A percentile compares a stretch with the other conserved stretches of the same genome.
Evolutionary conservation across 2,329 filamentous ascomycete genomes (phyloP).

Genomic region (Fusarium caatingaense): DNA sequence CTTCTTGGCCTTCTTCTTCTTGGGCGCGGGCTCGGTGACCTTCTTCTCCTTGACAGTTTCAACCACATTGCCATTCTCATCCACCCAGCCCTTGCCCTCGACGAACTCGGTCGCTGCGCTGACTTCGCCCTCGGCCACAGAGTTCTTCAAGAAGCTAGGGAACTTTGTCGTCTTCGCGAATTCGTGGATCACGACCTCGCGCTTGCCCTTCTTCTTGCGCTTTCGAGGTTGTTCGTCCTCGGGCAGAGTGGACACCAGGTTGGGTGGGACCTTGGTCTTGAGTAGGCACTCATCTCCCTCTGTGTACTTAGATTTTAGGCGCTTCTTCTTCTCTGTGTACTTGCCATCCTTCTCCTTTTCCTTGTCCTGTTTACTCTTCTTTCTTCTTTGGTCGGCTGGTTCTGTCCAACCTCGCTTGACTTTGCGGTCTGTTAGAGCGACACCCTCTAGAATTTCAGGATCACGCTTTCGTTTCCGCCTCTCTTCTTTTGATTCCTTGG

Average conservation of each 20-base stretch:
- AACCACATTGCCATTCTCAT: slow-evolving; percentile 80
- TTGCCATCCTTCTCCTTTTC: slow-evolving; percentile 60
- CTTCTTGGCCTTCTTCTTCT: slow-evolving; percentile 44
- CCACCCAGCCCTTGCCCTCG: slow-evolving; percentile 89
- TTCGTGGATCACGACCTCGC: slow-evolving; percentile 82
- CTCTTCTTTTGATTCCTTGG: slow-evolving; percentile 52
- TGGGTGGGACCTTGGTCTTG: slow-evolving; percentile 76
- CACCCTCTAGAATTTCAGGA: slow-evolving; percentile 68
- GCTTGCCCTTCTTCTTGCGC: slow-evolving; percentile 66
- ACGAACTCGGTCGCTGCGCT: slow-evolving; percentile 71
- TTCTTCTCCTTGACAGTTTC: slow-evolving; percentile 64
- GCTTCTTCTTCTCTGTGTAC: slow-evolving; percentile 67
- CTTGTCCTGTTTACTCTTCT: slow-evolving; percentile 61
- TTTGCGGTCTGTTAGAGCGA: slow-evolving; percentile 79
- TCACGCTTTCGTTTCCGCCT: slow-evolving; percentile 64
- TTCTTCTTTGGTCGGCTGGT: slow-evolving; percentile 62
- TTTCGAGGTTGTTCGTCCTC: slow-evolving; percentile 62
- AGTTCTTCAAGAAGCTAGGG: slow-evolving; percentile 79
- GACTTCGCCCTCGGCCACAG: slow-evolving; percentile 42
- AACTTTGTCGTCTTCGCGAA: slow-evolving; percentile 87
- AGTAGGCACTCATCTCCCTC: slow-evolving; percentile 85
- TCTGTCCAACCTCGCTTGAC: slow-evolving; percentile 93
- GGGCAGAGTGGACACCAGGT: slow-evolving; percentile 56
- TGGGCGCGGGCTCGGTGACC: slow-evolving; percentile 28
- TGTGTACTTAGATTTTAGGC: slow-evolving; percentile 80